Percentiles rank a stretch among this genome's conserved stretches.
Evolutionary conservation across 1,284 basidiomycete genomes (phyloP).

Genomic region (Austroboletus novae-zelandiae): DNA sequence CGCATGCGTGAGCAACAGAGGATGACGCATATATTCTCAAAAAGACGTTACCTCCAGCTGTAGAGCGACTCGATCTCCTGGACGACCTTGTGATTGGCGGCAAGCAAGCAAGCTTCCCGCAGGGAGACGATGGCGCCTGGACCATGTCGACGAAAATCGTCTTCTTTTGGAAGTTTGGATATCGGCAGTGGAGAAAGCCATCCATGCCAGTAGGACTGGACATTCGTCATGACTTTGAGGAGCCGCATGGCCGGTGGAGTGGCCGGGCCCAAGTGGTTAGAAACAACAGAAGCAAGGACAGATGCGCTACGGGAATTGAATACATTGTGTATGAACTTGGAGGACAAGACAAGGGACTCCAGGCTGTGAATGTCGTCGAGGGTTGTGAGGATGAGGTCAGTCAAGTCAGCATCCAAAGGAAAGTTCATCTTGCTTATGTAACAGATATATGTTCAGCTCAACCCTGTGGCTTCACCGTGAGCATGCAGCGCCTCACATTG

Average conservation of each 20-base stretch:
- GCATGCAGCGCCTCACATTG: no score
- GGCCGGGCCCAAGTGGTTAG: constrained; percentile 35
- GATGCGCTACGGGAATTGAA: constrained; percentile 34
- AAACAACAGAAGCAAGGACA: constrained; percentile 32
- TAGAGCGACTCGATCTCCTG: constrained; percentile 33
- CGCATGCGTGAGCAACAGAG: constrained; percentile 5
- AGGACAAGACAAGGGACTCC: constrained; percentile 26
- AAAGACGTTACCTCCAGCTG: constrained; percentile 34
- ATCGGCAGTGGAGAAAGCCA: constrained; percentile 10
- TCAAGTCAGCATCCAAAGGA: constrained; percentile 24
- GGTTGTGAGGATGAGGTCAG: constrained; percentile 31
- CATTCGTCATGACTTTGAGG: constrained; percentile 13
- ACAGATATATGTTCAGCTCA: no score
- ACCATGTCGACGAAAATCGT: constrained; percentile 5
- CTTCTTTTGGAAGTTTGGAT: constrained; percentile 8
- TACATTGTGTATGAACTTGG: constrained; percentile 33
- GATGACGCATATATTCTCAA: not conserved
- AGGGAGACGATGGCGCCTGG: not conserved
- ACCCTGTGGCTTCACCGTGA: no score
- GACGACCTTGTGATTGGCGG: constrained; percentile 20
- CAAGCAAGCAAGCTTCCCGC: constrained; percentile 15
- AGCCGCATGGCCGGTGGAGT: constrained; percentile 33
- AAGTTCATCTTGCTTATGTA: no score
- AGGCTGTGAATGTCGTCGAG: constrained; percentile 32
- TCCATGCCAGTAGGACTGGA: constrained; percentile 14